phyloP scores from a whole-genome alignment of 163 green algal genomes.

The Scenedesmus sp. region DNA sequence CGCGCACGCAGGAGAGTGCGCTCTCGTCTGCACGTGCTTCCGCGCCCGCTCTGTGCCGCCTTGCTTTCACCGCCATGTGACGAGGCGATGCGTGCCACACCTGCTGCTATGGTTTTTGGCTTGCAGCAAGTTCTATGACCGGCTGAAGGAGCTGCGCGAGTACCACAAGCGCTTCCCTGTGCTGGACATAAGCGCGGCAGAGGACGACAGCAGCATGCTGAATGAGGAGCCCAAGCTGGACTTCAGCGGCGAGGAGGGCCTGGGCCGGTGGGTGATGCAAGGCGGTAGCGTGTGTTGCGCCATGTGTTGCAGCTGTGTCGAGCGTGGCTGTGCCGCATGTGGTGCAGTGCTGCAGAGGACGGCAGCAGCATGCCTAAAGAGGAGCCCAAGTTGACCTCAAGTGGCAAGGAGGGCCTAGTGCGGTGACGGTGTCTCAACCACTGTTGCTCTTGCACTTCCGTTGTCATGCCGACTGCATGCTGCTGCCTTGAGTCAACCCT shows the following conservation, averaged over 20 bases:
- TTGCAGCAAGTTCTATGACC: constrained; percentile 89
- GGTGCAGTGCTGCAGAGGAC: neutral
- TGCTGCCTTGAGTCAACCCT: too few species aligned
- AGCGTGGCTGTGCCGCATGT: neutral
- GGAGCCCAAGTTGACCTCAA: constrained; percentile 80
- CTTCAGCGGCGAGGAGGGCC: constrained; percentile 89
- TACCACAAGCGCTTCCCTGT: constrained; percentile 86
- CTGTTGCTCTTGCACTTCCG: neutral
- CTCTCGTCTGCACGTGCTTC: too few species aligned
- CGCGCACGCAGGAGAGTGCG: too few species aligned
- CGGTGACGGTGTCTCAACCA: neutral
- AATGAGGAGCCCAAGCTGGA: constrained; percentile 77
- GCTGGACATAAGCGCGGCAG: constrained; percentile 49
- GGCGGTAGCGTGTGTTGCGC: neutral
- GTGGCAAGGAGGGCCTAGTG: constrained; percentile 87
- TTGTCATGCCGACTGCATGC: neutral
- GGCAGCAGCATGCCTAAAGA: constrained; percentile 23
- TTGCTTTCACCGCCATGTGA: too few species aligned
- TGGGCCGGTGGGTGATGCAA: constrained; percentile 78
- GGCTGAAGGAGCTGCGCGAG: constrained; percentile 91
- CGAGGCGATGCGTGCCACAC: too few species aligned
- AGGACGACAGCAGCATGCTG: constrained; percentile 43
- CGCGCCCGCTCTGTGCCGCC: too few species aligned
- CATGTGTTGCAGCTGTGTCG: constrained; percentile 54
- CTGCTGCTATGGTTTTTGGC: neutral